phyloP scores from a whole-genome alignment of 805 yeast species.

The Wickerhamomyces hampshirensis region DNA sequence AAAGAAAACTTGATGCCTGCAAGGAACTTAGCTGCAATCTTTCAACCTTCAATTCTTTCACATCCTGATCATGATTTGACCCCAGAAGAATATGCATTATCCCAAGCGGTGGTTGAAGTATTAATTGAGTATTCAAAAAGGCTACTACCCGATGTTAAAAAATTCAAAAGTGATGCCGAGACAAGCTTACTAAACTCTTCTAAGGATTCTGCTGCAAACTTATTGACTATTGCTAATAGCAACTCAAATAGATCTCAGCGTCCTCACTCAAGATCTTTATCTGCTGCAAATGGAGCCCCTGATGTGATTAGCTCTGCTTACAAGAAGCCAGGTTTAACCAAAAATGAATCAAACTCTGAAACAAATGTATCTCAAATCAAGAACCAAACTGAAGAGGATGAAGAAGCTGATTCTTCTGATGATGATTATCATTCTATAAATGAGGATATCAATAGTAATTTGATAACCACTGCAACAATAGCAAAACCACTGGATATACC shows the following conservation, averaged over 20 bases:
- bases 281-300: conserved; percentile 41
- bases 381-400: conserved; percentile 9
- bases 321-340: conserved; percentile 5
- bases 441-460: not conserved
- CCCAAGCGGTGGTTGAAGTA: conserved; percentile 83
- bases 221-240: conserved; percentile 15
- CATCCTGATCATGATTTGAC: conserved; percentile 91
- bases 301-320: conserved; percentile 26
- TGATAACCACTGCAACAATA: not conserved
- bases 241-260: conserved; percentile 13
- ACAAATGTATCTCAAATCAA: conserved; percentile 7
- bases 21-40: conserved; percentile 88
- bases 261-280: conserved; percentile 37
- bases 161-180: conserved; percentile 15
- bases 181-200: conserved; percentile 5
- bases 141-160: conserved; percentile 54
- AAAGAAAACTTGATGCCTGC: conserved; percentile 86
- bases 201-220: conserved; percentile 15
- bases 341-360: conserved; percentile 6
- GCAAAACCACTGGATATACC: conserved; percentile 15
- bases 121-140: conserved; percentile 81
- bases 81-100: conserved; percentile 85
- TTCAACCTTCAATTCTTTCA: conserved; percentile 92
- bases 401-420: conserved; percentile 7
- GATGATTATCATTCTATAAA: conserved; percentile 4